phyloP scores from a whole-genome alignment of 208 protist species.

The Trypanosoma grayi region DNA sequence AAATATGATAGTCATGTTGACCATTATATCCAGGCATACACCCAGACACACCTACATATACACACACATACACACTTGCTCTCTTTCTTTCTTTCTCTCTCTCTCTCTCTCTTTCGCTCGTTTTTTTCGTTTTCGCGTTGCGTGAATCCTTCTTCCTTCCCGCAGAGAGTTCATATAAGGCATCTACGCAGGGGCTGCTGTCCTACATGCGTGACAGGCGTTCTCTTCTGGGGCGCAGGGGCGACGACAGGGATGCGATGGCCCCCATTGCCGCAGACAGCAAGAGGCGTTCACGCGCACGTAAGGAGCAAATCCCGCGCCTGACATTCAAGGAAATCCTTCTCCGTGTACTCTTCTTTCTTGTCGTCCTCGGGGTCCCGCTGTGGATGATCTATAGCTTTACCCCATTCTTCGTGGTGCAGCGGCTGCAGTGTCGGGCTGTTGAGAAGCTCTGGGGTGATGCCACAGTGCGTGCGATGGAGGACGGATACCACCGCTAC shows the following conservation, averaged over 20 bases:
- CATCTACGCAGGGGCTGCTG: neutral
- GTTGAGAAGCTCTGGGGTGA: constrained; percentile 56
- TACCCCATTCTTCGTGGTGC: constrained; percentile 83
- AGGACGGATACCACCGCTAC: constrained; percentile 57
- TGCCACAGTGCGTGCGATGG: constrained; percentile 37
- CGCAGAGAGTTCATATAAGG: neutral
- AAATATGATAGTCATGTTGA: too few relatives aligned
- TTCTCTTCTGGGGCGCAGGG: constrained; percentile 3
- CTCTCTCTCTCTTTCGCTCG: neutral
- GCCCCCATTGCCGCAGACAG: constrained; percentile 25
- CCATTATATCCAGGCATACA: too few relatives aligned
- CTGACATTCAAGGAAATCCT: constrained; percentile 29
- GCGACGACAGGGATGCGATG: neutral
- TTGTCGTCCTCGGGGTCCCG: constrained; percentile 53
- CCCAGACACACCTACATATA: neutral
- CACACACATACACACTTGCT: neutral
- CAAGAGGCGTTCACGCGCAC: neutral
- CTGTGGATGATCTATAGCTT: constrained; percentile 43
- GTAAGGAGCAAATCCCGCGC: neutral
- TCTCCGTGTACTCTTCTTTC: constrained; percentile 53
- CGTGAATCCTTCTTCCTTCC: neutral
- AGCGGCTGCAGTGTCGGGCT: constrained; percentile 66
- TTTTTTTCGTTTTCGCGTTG: neutral
- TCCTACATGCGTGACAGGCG: constrained; percentile 21
- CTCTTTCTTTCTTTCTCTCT: neutral